Percentiles rank a stretch among this genome's conserved stretches.
Conservation (phyloP, 495 filamentous ascomycete species). For the Aspergillus cristatus region DNA sequence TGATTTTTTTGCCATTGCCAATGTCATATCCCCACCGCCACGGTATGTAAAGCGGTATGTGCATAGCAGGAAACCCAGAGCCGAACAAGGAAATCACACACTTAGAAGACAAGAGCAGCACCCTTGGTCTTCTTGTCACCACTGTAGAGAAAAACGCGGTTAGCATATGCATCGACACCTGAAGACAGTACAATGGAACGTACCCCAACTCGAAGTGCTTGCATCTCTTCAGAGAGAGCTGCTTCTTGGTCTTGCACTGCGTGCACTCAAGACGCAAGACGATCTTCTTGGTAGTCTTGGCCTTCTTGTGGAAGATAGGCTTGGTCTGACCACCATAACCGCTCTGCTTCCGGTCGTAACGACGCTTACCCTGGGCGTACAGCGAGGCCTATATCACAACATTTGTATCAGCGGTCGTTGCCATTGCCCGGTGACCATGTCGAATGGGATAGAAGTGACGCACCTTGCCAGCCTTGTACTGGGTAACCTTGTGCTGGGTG, state of each 20-base stretch:
- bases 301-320: conserved; percentile 99
- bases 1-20: conserved; percentile 34
- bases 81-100: conserved; percentile 41
- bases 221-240: conserved; percentile 95
- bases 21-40: conserved; percentile 36
- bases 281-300: conserved; percentile 99
- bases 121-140: conserved; percentile 99
- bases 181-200: conserved; percentile 22
- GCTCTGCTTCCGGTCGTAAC: conserved; percentile 99
- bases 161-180: conserved; percentile 9
- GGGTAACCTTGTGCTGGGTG: conserved; percentile 87
- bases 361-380: conserved; percentile 97
- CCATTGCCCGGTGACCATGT: conserved; percentile 1
- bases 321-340: conserved; percentile 99
- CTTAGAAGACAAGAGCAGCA: conserved; percentile 97
- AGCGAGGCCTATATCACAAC: conserved; percentile 60
- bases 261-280: conserved; percentile 97
- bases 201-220: conserved; percentile 99
- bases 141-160: conserved; percentile 42
- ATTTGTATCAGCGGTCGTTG: conserved; percentile 16
- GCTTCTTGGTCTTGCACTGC: conserved; percentile 95
- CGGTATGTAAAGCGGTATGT: conserved; percentile 21
- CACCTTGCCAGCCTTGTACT: conserved; percentile 95
- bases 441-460: conserved; percentile 9
- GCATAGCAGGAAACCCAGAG: conserved; percentile 41